Percentiles rank a stretch among this genome's conserved stretches.
Evolutionary conservation across 495 filamentous ascomycete genomes (phyloP).

Genomic region (Neurospora sp.): DNA sequence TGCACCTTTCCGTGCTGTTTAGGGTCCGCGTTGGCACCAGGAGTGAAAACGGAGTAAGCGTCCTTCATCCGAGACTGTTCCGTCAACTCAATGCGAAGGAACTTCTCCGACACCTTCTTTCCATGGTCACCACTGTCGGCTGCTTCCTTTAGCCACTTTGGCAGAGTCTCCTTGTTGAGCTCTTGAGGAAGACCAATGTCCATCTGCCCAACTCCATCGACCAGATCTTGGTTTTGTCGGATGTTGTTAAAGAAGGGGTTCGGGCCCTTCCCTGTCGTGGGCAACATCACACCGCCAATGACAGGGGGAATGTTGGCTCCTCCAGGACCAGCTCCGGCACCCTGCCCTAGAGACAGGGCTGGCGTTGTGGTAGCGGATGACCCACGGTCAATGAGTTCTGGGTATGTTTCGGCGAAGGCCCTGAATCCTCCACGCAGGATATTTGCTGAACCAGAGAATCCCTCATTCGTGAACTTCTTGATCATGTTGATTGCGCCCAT

Average conservation of each 20-base stretch:
- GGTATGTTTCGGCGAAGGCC: conserved; percentile 37
- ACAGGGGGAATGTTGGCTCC: conserved; percentile 59
- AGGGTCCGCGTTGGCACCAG: conserved; percentile 10
- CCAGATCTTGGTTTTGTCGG: conserved; percentile 90
- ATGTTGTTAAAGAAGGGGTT: conserved; percentile 97
- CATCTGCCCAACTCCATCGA: conserved; percentile 89
- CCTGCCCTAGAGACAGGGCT: conserved; percentile 21
- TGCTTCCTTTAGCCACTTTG: conserved; percentile 66
- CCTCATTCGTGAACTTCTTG: conserved; percentile 83
- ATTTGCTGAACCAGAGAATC: conserved; percentile 62
- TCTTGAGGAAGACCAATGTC: conserved; percentile 58
- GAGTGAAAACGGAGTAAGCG: conserved; percentile 57
- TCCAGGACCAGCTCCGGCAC: conserved; percentile 27
- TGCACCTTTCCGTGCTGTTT: conserved; percentile 23
- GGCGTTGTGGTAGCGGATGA: conserved; percentile 15
- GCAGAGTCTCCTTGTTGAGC: conserved; percentile 49
- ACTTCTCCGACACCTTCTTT: conserved; percentile 70
- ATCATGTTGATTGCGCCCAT: conserved; percentile 68
- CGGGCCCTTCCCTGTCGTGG: conserved; percentile 49
- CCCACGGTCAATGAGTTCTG: conserved; percentile 37
- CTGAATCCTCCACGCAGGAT: conserved; percentile 57
- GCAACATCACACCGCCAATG: conserved; percentile 79
- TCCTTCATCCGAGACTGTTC: conserved; percentile 89
- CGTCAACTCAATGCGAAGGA: conserved; percentile 69
- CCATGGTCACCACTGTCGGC: conserved; percentile 59